These are phyloP conservation scores for Vigna reflexopilosa DNA, from an alignment of 306 rosid species.

Conservation along the genomic window DNA sequence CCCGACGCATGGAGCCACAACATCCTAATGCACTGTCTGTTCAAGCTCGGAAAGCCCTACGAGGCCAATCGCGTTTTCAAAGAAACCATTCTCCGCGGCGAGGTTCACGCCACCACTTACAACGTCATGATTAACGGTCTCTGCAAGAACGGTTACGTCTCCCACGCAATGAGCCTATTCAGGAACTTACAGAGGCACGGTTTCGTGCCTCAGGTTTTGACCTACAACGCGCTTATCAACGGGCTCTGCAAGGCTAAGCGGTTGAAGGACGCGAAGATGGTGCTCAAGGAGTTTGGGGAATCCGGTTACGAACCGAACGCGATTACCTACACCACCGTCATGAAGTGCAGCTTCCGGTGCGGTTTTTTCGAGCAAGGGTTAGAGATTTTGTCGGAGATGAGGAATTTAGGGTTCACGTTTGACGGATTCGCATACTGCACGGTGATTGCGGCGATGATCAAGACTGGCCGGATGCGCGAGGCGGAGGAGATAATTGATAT, in stretches of 20 bases:
- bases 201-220: slow-evolving; percentile 66
- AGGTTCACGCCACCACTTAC: slow-evolving; percentile 51
- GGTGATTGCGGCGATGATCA: slow-evolving; percentile 64
- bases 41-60: slow-evolving; percentile 75
- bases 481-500: slow-evolving; percentile 57
- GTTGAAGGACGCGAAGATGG: slow-evolving; percentile 52
- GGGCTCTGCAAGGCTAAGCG: slow-evolving; percentile 75
- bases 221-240: slow-evolving; percentile 72
- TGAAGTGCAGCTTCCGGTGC: slow-evolving; percentile 70
- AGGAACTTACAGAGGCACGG: slow-evolving; percentile 65
- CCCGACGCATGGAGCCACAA: slow-evolving; percentile 83
- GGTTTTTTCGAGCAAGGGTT: slow-evolving; percentile 62
- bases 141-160: slow-evolving; percentile 64
- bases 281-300: slow-evolving; percentile 66
- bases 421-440: slow-evolving; percentile 88
- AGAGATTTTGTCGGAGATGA: slow-evolving; percentile 71
- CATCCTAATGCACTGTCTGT: slow-evolving; percentile 73
- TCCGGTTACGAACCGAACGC: slow-evolving; percentile 60
- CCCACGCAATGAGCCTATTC: slow-evolving; percentile 68
- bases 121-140: slow-evolving; percentile 78
- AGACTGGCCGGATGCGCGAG: slow-evolving; percentile 66
- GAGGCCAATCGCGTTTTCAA: slow-evolving; percentile 67
- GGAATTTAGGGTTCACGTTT: slow-evolving; percentile 63
- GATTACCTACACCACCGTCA: slow-evolving; percentile 71
- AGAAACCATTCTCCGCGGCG: slow-evolving; percentile 49